phyloP scores from a whole-genome alignment of 768 basidiomycete species.

The Boletus pseudo-olivaceus region DNA sequence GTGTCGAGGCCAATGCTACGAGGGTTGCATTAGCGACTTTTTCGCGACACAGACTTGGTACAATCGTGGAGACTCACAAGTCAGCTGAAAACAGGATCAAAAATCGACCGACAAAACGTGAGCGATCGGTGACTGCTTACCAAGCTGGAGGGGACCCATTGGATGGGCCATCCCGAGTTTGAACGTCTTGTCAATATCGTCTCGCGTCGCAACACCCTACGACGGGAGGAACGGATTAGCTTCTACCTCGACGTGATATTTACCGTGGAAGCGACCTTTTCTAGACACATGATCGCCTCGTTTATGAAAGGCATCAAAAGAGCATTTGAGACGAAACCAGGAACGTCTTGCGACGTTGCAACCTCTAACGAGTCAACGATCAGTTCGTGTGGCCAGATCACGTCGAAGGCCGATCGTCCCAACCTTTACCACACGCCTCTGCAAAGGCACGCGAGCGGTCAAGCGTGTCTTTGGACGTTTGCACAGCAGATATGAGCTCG shows the following conservation, averaged over 20 bases:
- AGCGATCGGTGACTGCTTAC: constrained; percentile 31
- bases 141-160: constrained; percentile 91
- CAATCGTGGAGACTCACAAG: constrained; percentile 23
- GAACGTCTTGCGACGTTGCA: constrained; percentile 85
- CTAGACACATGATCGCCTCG: constrained; percentile 92
- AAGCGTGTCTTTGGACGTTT: constrained; percentile 78
- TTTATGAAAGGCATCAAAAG: constrained; percentile 97
- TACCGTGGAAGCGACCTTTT: constrained; percentile 53
- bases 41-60: too few relatives aligned
- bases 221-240: not conserved
- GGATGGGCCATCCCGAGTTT: constrained; percentile 93
- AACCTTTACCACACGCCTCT: constrained; percentile 85
- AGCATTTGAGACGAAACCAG: constrained; percentile 94
- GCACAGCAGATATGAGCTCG: constrained; percentile 91
- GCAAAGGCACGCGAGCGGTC: constrained; percentile 80
- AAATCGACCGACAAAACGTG: not conserved
- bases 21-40: not conserved
- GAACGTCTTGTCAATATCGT: constrained; percentile 94
- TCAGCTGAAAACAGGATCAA: constrained; percentile 24
- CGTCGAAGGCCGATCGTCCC: not conserved
- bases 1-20: constrained; percentile 94
- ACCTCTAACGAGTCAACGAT: constrained; percentile 59
- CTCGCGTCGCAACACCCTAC: constrained; percentile 85
- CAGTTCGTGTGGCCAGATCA: not conserved
- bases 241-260: not conserved